Conservation (phyloP, 2,329 filamentous ascomycete species). For the Erysiphe pulchra region DNA sequence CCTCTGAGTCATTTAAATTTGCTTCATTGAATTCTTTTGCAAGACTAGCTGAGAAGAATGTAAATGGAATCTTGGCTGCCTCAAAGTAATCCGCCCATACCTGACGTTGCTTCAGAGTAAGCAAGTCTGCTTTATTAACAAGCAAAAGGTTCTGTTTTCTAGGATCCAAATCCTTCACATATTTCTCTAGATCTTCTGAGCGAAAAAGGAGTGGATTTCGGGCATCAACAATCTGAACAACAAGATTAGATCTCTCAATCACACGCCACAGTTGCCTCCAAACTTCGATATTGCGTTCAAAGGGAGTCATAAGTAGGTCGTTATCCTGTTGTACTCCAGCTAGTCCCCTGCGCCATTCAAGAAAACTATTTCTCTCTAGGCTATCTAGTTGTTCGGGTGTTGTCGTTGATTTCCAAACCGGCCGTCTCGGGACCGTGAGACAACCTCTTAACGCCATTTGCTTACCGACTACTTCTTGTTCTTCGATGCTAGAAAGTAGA, state of each 20-base stretch:
- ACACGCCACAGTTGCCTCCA: constrained; percentile 97
- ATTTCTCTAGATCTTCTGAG: constrained; percentile 75
- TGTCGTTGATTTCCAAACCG: constrained; percentile 66
- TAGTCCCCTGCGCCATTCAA: constrained; percentile 72
- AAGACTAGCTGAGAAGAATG: constrained; percentile 84
- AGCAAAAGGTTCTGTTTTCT: constrained; percentile 77
- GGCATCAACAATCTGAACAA: constrained; percentile 96
- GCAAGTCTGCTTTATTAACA: constrained; percentile 99
- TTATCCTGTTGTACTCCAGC: constrained; percentile 86
- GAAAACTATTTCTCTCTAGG: constrained; percentile 52
- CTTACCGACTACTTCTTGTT: constrained; percentile 52
- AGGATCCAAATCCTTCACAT: constrained; percentile 76
- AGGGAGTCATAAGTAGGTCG: constrained; percentile 88
- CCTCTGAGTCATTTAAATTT: constrained; percentile 5
- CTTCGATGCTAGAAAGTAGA: constrained; percentile 61
- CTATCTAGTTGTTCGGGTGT: constrained; percentile 61
- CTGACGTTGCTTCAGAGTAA: constrained; percentile 61
- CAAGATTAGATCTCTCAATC: constrained; percentile 81
- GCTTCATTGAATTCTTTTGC: constrained; percentile 76
- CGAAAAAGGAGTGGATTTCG: constrained; percentile 84
- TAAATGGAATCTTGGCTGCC: constrained; percentile 59
- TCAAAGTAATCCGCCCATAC: constrained; percentile 75
- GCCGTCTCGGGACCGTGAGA: constrained; percentile 72
- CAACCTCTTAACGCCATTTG: constrained; percentile 56
- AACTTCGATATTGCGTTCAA: constrained; percentile 89